Conservation (phyloP, 441 rosid species). For the Adansonia rubrostipa region DNA sequence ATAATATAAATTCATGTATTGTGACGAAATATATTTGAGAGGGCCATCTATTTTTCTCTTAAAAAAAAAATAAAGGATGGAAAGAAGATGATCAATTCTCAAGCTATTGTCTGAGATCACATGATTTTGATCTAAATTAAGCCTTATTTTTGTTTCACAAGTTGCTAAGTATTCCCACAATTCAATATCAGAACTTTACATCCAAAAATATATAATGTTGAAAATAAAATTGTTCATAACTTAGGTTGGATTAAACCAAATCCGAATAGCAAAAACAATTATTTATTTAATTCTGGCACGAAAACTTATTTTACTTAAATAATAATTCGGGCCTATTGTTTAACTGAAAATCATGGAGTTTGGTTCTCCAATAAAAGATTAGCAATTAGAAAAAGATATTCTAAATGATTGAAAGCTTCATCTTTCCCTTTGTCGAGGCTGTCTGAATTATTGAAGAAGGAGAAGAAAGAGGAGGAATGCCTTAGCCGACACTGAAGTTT, state of each 20-base stretch:
- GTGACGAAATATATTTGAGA: background rate
- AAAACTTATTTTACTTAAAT: too few relatives aligned
- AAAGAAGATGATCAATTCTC: background rate
- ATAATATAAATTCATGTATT: background rate
- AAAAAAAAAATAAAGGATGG: background rate
- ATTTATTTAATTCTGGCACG: too few relatives aligned
- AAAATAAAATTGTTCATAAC: too few relatives aligned
- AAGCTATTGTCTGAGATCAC: too few relatives aligned
- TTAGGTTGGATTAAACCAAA: too few relatives aligned
- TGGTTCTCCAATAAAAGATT: too few relatives aligned
- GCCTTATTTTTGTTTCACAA: background rate
- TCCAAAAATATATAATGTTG: too few relatives aligned
- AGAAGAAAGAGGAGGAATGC: background rate
- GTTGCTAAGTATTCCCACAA: background rate
- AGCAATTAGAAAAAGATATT: background rate
- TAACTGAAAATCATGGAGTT: too few relatives aligned
- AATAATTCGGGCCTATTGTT: too few relatives aligned
- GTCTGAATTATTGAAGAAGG: constrained; percentile 3
- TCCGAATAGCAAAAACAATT: too few relatives aligned
- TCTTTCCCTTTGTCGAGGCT: background rate
- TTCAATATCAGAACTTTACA: background rate
- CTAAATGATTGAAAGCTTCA: background rate
- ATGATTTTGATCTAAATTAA: too few relatives aligned
- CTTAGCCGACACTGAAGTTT: constrained; percentile 5
- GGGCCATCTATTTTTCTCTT: too few relatives aligned